phyloP scores from a whole-genome alignment of 495 filamentous ascomycete genomes.

The Penicillium cinerascens region DNA sequence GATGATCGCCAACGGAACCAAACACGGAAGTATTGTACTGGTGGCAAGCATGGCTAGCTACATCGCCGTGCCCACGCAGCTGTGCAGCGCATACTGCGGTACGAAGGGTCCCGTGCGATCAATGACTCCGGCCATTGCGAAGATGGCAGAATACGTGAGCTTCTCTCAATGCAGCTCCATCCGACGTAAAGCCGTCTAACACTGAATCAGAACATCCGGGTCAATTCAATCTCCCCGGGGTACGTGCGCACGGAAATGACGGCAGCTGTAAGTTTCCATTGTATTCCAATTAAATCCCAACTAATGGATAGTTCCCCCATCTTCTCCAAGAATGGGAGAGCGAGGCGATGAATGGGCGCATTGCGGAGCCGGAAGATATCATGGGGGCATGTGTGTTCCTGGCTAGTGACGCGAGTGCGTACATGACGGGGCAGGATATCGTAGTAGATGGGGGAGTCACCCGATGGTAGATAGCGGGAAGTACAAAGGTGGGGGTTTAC shows the following conservation, averaged over 20 bases:
- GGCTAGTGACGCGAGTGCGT: slow-evolving; percentile 69
- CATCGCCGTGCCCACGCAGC: slow-evolving; percentile 58
- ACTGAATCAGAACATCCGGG: slow-evolving; percentile 31
- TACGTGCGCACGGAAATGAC: slow-evolving; percentile 47
- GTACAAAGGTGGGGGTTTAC: slow-evolving; percentile 24
- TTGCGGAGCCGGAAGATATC: slow-evolving; percentile 75
- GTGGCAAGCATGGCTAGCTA: slow-evolving; percentile 49
- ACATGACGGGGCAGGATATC: slow-evolving; percentile 80
- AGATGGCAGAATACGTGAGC: slow-evolving; percentile 44
- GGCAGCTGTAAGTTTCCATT: slow-evolving; percentile 47
- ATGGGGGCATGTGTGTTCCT: slow-evolving; percentile 81
- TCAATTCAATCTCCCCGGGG: slow-evolving; percentile 46
- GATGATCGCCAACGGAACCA: slow-evolving; percentile 46
- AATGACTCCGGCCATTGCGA: slow-evolving; percentile 66
- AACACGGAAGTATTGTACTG: slow-evolving; percentile 44
- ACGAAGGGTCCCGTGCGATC: slow-evolving; percentile 66
- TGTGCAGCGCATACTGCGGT: slow-evolving; percentile 73
- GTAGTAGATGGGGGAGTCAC: slow-evolving; percentile 44
- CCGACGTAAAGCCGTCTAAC: too few species aligned
- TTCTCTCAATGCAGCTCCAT: too few species aligned
- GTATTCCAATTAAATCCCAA: slow-evolving; percentile 24
- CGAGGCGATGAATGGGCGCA: slow-evolving; percentile 67
- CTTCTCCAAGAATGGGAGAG: slow-evolving; percentile 66
- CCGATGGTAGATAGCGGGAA: slow-evolving; percentile 21
- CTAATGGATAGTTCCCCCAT: slow-evolving; percentile 70